Conservation (phyloP, 192 early-diverging fungal genomes). For the Phlyctochytrium planicorne region DNA sequence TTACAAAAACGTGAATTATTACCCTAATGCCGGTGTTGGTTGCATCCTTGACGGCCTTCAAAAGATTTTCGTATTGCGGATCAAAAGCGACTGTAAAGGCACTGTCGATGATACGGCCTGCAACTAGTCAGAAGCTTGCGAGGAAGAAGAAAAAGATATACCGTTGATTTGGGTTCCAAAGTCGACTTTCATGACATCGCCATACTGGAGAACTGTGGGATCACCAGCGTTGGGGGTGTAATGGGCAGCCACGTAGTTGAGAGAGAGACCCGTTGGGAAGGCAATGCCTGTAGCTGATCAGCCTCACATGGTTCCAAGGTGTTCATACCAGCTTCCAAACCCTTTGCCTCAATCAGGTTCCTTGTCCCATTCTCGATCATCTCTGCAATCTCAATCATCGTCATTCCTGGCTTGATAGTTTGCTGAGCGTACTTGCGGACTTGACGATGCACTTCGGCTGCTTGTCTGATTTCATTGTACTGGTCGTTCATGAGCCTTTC, state of each 20-base stretch:
- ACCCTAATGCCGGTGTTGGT: conserved; percentile 89
- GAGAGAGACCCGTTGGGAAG: conserved; percentile 91
- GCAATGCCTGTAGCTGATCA: conserved; percentile 67
- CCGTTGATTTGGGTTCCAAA: conserved; percentile 93
- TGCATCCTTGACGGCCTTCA: conserved; percentile 88
- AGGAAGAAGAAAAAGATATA: conserved; percentile 21
- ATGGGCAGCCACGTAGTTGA: conserved; percentile 96
- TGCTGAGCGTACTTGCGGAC: conserved; percentile 81
- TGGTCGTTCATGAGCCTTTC: conserved; percentile 73
- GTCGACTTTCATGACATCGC: conserved; percentile 96
- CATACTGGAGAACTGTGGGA: conserved; percentile 80
- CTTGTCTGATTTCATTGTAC: conserved; percentile 79
- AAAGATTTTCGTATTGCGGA: conserved; percentile 80
- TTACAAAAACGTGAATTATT: conserved; percentile 6
- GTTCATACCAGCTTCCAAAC: conserved; percentile 63
- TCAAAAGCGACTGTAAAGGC: conserved; percentile 94
- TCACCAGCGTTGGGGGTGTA: conserved; percentile 98
- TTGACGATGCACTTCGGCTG: conserved; percentile 92
- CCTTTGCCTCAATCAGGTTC: conserved; percentile 82
- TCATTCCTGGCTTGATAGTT: conserved; percentile 91
- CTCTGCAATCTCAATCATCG: conserved; percentile 89
- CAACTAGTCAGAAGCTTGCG: conserved; percentile 20
- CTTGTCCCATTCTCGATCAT: conserved; percentile 93
- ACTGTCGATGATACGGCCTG: conserved; percentile 87
- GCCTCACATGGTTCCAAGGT: conserved; percentile 5